Conservation (phyloP, 208 protist species). For the Porcisia deanei region DNA sequence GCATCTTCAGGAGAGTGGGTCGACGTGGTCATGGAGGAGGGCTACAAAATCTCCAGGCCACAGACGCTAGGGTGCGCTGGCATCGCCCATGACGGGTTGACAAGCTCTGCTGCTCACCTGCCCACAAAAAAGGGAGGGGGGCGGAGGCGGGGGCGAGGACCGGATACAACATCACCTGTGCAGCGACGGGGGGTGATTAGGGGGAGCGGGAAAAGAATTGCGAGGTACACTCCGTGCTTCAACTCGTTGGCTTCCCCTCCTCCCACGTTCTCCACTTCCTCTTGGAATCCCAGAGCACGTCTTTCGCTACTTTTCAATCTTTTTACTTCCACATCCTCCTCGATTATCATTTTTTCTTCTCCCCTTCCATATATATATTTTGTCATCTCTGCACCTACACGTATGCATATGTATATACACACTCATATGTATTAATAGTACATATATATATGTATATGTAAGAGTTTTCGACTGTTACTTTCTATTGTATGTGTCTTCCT, state of each 20-base stretch:
- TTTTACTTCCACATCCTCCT: not conserved
- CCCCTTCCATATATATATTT: not conserved
- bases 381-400: not conserved
- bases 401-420: not conserved
- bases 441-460: constrained; percentile 1
- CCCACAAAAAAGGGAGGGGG: no score
- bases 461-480: not conserved
- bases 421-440: not conserved
- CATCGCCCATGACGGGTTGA: no score
- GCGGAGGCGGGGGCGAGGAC: no score
- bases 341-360: constrained; percentile 8
- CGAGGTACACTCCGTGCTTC: not conserved
- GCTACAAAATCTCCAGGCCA: no score
- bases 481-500: not conserved
- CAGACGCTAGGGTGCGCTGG: no score
- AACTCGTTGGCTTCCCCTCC: not conserved
- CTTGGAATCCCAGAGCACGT: not conserved
- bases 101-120: no score
- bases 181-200: not conserved
- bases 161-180: no score
- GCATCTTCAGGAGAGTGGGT: no score
- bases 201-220: not conserved
- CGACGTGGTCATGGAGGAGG: no score
- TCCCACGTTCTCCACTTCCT: not conserved
- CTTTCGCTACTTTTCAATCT: not conserved